Conservation (phyloP, 2,329 filamentous ascomycete species). For the Cladophialophora psammophila region DNA sequence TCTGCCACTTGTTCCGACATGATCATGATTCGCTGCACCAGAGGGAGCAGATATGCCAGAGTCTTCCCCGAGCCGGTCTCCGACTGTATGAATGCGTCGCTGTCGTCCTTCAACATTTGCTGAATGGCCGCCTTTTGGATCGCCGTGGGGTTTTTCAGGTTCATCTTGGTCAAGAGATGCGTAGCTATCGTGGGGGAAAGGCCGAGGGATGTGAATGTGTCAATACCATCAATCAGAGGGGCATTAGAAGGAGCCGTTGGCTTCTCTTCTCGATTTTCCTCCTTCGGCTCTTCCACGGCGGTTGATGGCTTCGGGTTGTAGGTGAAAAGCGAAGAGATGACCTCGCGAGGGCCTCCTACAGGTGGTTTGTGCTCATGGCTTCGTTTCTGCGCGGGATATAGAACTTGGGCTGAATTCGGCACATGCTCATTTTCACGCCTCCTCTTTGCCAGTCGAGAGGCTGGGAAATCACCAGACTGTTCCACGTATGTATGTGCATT, state of each 20-base stretch:
- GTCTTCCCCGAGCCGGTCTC: conserved; percentile 98
- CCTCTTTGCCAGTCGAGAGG: conserved; percentile 49
- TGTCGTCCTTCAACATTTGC: conserved; percentile 78
- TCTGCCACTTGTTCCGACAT: conserved; percentile 56
- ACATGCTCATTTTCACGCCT: conserved; percentile 52
- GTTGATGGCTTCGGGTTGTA: conserved; percentile 78
- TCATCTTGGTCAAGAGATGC: conserved; percentile 84
- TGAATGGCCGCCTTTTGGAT: conserved; percentile 91
- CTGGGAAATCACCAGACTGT: conserved; percentile 45
- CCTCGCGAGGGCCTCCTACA: conserved; percentile 56
- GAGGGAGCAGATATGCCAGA: conserved; percentile 89
- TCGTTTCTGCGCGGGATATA: background rate
- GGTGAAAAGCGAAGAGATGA: conserved; percentile 91
- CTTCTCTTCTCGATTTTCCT: conserved; percentile 52
- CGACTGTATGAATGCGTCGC: conserved; percentile 94
- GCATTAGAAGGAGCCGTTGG: conserved; percentile 85
- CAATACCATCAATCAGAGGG: conserved; percentile 80
- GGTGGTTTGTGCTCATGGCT: conserved; percentile 16
- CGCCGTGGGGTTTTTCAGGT: conserved; percentile 87
- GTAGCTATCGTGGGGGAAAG: conserved; percentile 80
- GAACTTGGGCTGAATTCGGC: conserved; percentile 35
- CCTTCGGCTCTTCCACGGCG: conserved; percentile 42
- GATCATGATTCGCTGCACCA: conserved; percentile 85
- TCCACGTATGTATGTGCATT: conserved; percentile 1
- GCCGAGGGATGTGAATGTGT: conserved; percentile 85